phyloP scores from a whole-genome alignment of 2,329 filamentous ascomycete species.

The Neocatenulostroma microsporum region DNA sequence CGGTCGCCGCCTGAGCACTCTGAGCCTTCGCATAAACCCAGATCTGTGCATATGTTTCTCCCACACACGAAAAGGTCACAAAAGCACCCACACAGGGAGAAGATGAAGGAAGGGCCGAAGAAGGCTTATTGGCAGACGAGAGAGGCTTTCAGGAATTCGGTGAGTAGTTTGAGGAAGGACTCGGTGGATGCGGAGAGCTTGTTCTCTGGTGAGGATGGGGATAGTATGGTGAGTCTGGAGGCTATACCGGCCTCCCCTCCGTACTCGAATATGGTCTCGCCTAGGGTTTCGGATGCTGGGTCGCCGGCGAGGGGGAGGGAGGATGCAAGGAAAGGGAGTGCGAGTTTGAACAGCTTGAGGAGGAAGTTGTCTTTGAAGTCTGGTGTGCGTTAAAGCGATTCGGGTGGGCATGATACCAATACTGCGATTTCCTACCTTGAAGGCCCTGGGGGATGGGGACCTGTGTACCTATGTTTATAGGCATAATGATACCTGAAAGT shows the following conservation, averaged over 20 bases:
- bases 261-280: too few species aligned
- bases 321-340: neutral
- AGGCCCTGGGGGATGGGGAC: neutral
- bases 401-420: neutral
- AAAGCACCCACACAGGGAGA: slow-evolving; percentile 4
- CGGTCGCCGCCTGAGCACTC: too few species aligned
- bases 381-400: slow-evolving; percentile 2
- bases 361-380: slow-evolving; percentile 4
- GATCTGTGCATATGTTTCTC: too few species aligned
- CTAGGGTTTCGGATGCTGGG: neutral
- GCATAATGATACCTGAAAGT: too few species aligned
- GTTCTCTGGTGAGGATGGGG: neutral
- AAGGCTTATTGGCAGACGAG: slow-evolving; percentile 7
- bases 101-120: slow-evolving; percentile 6
- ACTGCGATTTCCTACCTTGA: neutral
- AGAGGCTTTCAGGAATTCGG: slow-evolving; percentile 8
- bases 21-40: too few species aligned
- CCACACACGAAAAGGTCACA: too few species aligned
- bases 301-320: neutral
- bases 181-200: slow-evolving; percentile 5
- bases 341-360: neutral
- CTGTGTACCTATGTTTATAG: neutral
- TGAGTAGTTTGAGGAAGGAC: slow-evolving; percentile 3
- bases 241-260: too few species aligned
- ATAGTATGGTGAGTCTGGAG: neutral